Conservation (phyloP, 768 basidiomycete species). For the Leccinum pellstonianum region DNA sequence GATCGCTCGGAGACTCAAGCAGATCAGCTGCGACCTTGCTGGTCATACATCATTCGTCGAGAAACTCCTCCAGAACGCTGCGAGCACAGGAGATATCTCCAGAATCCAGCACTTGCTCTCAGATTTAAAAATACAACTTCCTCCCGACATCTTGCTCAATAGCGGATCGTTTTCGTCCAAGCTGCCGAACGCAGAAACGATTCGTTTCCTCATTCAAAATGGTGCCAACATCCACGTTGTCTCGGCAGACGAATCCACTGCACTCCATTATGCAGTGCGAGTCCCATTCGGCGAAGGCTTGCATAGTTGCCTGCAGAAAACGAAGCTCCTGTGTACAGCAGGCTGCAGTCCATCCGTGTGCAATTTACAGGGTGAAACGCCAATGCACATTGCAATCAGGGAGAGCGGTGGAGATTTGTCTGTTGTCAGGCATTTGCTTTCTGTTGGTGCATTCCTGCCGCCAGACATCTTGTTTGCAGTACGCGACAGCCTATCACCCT, state of each 20-base stretch:
- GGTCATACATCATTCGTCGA: background rate
- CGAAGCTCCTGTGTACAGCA: background rate
- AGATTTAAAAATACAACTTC: background rate
- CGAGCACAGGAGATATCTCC: background rate
- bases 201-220: background rate
- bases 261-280: background rate
- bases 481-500: background rate
- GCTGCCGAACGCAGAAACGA: background rate
- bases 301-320: background rate
- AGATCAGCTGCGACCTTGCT: background rate
- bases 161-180: background rate
- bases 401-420: background rate
- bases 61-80: background rate
- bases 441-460: background rate
- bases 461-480: background rate
- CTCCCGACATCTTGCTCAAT: background rate
- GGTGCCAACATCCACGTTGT: background rate
- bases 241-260: background rate
- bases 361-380: background rate
- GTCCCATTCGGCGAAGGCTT: fast-evolving
- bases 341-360: background rate
- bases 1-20: background rate
- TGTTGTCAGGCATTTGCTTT: background rate
- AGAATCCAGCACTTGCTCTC: background rate
- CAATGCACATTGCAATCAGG: background rate